Conservation (phyloP, 2,329 filamentous ascomycete species). For the Pseudopyrenochaeta lycopersici region DNA sequence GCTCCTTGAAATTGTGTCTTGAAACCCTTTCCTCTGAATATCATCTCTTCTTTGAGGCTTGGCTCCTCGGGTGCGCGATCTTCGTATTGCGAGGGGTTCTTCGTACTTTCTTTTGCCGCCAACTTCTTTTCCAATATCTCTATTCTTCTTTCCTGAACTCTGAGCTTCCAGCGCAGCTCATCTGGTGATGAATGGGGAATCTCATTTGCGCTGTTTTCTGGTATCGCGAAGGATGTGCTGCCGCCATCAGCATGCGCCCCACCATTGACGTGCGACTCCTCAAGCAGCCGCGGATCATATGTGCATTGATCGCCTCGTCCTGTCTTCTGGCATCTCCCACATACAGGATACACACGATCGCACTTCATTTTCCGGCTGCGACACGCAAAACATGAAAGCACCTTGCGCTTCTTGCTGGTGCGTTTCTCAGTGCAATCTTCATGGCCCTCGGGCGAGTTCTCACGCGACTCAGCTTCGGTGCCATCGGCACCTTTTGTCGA, state of each 20-base stretch:
- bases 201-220: conserved; percentile 9
- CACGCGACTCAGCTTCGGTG: conserved; percentile 38
- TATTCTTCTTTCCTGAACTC: conserved; percentile 42
- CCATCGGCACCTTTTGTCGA: conserved; percentile 33
- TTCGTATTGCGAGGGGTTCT: conserved; percentile 24
- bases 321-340: conserved; percentile 54
- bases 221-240: conserved; percentile 10
- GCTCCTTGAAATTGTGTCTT: conserved; percentile 57
- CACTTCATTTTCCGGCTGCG: conserved; percentile 59
- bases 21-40: conserved; percentile 55
- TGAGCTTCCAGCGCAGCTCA: conserved; percentile 36
- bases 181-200: conserved; percentile 19
- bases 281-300: conserved; percentile 50
- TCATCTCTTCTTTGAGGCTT: conserved; percentile 45
- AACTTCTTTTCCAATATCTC: conserved; percentile 42
- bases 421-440: conserved; percentile 50
- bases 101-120: conserved; percentile 26
- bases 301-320: conserved; percentile 54
- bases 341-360: conserved; percentile 56
- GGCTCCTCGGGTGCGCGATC: conserved; percentile 24
- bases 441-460: conserved; percentile 37
- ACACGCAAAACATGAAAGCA: conserved; percentile 58
- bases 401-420: conserved; percentile 53
- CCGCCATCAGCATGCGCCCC: conserved; percentile 31
- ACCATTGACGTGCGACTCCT: conserved; percentile 35